These are phyloP conservation scores for Xylaria scruposa DNA, from an alignment of 495 filamentous ascomycete genomes.

Conservation along the genomic window DNA sequence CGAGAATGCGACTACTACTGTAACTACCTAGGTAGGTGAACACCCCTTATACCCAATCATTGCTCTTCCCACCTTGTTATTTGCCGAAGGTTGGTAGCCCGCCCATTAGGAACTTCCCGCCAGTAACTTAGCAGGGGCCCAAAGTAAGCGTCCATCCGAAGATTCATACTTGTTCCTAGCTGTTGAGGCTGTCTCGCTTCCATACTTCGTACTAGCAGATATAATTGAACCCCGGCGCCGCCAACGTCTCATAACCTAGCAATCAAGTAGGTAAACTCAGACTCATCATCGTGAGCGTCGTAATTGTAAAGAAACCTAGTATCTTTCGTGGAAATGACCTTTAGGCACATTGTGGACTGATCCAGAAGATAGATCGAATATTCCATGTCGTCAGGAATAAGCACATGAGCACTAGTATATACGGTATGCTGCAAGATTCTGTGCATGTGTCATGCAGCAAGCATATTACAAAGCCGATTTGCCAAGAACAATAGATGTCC, in stretches of 20 bases:
- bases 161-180: background rate
- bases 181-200: background rate
- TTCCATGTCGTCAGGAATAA: background rate
- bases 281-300: background rate
- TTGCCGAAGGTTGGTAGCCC: background rate
- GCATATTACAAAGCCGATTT: background rate
- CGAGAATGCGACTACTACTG: background rate
- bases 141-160: background rate
- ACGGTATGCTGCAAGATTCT: constrained; percentile 2
- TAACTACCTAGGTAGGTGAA: too few relatives aligned
- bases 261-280: background rate
- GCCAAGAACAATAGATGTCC: background rate
- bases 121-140: background rate
- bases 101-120: background rate
- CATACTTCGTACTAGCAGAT: background rate
- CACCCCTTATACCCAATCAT: background rate
- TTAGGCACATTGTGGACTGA: background rate
- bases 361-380: background rate
- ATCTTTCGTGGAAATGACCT: background rate
- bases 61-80: background rate
- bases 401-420: background rate
- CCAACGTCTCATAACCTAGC: background rate
- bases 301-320: background rate
- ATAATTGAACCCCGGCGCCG: background rate
- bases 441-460: background rate